Base-by-base conservation (phyloP, 805 yeast genomes). In the Wickerhamiella australiensis region DNA sequence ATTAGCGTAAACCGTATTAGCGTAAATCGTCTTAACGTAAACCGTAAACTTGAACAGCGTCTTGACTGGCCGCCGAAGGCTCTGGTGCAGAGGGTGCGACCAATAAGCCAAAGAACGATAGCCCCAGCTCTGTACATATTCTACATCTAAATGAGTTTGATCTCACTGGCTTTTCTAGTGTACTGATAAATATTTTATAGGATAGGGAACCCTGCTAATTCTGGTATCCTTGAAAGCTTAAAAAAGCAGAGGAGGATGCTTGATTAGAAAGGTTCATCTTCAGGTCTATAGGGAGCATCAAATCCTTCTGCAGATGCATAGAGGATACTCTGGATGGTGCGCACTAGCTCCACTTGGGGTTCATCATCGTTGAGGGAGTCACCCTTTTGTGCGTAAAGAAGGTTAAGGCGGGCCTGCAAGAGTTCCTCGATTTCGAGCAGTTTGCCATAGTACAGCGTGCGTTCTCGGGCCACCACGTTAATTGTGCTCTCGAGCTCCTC, bases 361-460 rank as follows among this genome's bases (percentile, higher is more conserved):
- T 52, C 53, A 56, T 50, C 56, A 43, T 56, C 63, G 55, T 46
- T 60, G 59, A 46, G 46, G 22, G 55, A 57, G 23, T 63, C 64
- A 37, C 69, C 66, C 8, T 63, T 63, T n/a, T 68, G 67, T 44
- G 66, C 70, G 25, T 74, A 67, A 44, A 75, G 62, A 42, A 73
- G 65, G 47, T 78, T 82, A 47, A 71, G 73, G 9, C 79, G 71
- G 21, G 80, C 75, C 59, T 82, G 86, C 22, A 82, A 75, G 43
- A 88, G 66, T 23, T 85, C 77, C 65, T 92, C 98, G 50, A 92
- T 84, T 52, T 85, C 94, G 54, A 95, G 74, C 48, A 92, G 69
- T 66, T 90, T 92, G 59, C 82, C 80, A 67, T 85, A 90, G 64
- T 92, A 92, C 60, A 90, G 86, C 63, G 85, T 83, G 54, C 97